A percentile compares a stretch with the other conserved stretches of the same genome.
These are phyloP conservation scores for Kwoniella pini DNA, from an alignment of 768 basidiomycete genomes.

Conservation along the genomic window DNA sequence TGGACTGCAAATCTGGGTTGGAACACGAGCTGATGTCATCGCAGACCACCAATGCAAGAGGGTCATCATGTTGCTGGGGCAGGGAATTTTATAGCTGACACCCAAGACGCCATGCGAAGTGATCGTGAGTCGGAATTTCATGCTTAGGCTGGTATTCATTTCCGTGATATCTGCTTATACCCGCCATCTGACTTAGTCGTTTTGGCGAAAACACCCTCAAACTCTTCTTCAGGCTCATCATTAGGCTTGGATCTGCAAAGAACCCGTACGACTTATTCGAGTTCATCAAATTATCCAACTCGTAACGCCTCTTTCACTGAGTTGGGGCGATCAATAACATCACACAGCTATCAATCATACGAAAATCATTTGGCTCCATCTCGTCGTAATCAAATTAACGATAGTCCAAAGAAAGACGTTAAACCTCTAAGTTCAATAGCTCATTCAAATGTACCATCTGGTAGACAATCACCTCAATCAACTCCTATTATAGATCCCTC, in stretches of 20 bases:
- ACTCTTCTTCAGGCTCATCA: conserved; percentile 36
- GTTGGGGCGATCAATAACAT: conserved; percentile 9
- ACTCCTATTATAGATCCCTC: background rate
- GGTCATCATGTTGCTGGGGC: conserved; percentile 46
- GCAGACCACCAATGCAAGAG: conserved; percentile 39
- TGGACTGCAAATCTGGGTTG: background rate
- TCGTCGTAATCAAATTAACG: background rate
- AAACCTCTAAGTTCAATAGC: conserved; percentile 1
- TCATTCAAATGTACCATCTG: background rate
- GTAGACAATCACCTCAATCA: conserved; percentile 2
- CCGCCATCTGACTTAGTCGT: too few relatives aligned
- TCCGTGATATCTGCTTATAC: too few relatives aligned
- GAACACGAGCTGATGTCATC: background rate
- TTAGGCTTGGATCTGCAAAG: conserved; percentile 17
- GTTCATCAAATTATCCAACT: conserved; percentile 17
- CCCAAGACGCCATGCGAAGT: conserved; percentile 13
- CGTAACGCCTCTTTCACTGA: conserved; percentile 5
- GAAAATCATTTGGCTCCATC: conserved; percentile 34
- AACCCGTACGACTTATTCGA: conserved; percentile 23
- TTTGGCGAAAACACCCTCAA: conserved; percentile 31
- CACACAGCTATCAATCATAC: conserved; percentile 23
- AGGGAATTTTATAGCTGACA: conserved; percentile 29
- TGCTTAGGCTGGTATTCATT: too few relatives aligned
- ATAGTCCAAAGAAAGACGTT: conserved; percentile 3
- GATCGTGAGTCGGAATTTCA: conserved; percentile 31